Evolutionary conservation across 2,329 filamentous ascomycete species (phyloP).

Genomic region (Alternaria longipes): DNA sequence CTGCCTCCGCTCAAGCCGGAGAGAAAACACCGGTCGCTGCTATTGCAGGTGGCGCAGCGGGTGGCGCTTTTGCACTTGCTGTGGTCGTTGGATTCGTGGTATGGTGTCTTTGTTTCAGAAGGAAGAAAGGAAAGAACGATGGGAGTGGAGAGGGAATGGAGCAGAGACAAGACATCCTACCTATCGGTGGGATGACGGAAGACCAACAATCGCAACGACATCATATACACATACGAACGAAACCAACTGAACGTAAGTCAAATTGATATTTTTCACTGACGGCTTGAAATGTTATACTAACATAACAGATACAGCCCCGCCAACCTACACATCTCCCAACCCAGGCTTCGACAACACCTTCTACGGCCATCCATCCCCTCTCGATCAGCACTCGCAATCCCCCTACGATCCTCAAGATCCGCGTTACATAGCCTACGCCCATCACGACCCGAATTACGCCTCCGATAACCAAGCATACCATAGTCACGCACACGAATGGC

Average conservation of each 20-base stretch:
- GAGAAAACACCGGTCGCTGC: constrained; percentile 23
- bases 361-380: constrained; percentile 6
- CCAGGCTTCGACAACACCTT: constrained; percentile 1
- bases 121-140: constrained; percentile 8
- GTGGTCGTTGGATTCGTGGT: constrained; percentile 26
- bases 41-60: constrained; percentile 37
- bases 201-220: not conserved
- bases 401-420: not conserved
- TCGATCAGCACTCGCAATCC: not conserved
- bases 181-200: not conserved
- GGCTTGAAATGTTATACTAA: not conserved
- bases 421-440: not conserved
- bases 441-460: constrained; percentile 12
- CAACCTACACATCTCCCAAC: constrained; percentile 11
- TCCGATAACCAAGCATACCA: constrained; percentile 1
- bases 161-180: not conserved
- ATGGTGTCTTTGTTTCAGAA: constrained; percentile 27
- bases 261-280: not conserved
- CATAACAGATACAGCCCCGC: constrained; percentile 13
- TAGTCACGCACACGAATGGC: constrained; percentile 5
- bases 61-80: constrained; percentile 28
- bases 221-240: not conserved
- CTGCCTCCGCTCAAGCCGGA: constrained; percentile 1
- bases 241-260: constrained; percentile 2
- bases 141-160: not conserved